Evolutionary conservation across 139 green algal genomes (phyloP).

Genomic region (Chara braunii): DNA sequence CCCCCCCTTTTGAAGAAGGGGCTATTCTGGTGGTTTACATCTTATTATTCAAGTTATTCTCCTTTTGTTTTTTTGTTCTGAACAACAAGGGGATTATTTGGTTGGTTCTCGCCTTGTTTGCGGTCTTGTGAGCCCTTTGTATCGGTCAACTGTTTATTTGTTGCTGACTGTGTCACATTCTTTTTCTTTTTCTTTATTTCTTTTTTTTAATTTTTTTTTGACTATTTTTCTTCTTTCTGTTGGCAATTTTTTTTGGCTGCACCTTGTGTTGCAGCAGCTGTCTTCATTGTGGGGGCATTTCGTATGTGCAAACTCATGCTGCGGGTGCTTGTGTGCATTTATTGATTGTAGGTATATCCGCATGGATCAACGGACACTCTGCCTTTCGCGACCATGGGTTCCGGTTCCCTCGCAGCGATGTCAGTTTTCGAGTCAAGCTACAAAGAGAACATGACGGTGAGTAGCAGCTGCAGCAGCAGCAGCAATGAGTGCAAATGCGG

Average conservation of each 20-base stretch:
- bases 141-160: neutral
- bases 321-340: no score
- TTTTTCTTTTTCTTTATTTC: neutral
- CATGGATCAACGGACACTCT: constrained; percentile 94
- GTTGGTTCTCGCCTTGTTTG: neutral
- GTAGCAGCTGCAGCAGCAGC: no score
- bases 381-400: constrained; percentile 95
- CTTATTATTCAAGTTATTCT: no score
- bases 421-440: constrained; percentile 91
- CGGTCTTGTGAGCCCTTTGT: neutral
- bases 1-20: no score
- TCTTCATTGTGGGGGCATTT: no score
- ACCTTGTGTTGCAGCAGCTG: no score
- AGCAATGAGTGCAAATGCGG: no score
- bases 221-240: neutral
- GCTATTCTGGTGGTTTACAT: no score
- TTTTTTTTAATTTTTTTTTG: neutral
- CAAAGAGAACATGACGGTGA: constrained; percentile 85
- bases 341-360: constrained; percentile 74
- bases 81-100: no score
- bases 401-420: constrained; percentile 92
- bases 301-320: no score
- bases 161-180: neutral
- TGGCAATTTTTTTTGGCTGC: neutral
- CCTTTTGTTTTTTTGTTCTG: no score